Conservation (phyloP, 2,329 filamentous ascomycete species). For the Fusarium armeniacum region DNA sequence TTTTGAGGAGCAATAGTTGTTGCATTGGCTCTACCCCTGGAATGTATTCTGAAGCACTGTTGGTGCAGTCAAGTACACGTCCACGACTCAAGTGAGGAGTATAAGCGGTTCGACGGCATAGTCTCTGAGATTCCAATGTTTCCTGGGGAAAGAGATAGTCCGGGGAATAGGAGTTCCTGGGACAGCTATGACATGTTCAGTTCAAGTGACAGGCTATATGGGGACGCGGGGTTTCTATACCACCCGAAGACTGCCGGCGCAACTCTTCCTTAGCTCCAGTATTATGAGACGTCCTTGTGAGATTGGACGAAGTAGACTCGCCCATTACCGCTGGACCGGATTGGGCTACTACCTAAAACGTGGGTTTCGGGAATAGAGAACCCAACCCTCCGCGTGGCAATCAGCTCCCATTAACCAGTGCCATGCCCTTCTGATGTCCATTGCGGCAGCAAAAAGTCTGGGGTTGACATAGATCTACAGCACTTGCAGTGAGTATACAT, state of each 20-base stretch:
- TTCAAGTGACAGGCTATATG: constrained; percentile 16
- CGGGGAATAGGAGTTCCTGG: not conserved
- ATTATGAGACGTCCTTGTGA: constrained; percentile 18
- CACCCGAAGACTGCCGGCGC: constrained; percentile 30
- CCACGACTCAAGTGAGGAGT: not conserved
- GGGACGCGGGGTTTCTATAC: constrained; percentile 14
- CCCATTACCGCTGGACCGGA: constrained; percentile 14
- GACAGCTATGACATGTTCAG: not conserved
- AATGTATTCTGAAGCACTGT: not conserved
- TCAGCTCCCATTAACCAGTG: constrained; percentile 19
- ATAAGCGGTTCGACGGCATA: not conserved
- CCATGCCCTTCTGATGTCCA: constrained; percentile 15
- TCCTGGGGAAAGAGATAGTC: constrained; percentile 1
- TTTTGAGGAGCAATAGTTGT: not conserved
- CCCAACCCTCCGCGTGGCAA: constrained; percentile 10
- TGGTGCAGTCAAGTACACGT: not conserved
- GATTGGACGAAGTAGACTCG: constrained; percentile 2
- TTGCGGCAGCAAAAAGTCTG: constrained; percentile 29
- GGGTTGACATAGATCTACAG: constrained; percentile 35
- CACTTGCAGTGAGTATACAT: constrained; percentile 19
- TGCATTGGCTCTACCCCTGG: not conserved
- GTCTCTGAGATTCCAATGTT: not conserved
- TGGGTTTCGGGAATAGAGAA: constrained; percentile 16
- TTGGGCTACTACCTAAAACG: not conserved
- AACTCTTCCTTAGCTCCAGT: constrained; percentile 6